These are phyloP conservation scores for Toxicodendron radicans DNA, from an alignment of 345 rosid species.

Conservation along the genomic window DNA sequence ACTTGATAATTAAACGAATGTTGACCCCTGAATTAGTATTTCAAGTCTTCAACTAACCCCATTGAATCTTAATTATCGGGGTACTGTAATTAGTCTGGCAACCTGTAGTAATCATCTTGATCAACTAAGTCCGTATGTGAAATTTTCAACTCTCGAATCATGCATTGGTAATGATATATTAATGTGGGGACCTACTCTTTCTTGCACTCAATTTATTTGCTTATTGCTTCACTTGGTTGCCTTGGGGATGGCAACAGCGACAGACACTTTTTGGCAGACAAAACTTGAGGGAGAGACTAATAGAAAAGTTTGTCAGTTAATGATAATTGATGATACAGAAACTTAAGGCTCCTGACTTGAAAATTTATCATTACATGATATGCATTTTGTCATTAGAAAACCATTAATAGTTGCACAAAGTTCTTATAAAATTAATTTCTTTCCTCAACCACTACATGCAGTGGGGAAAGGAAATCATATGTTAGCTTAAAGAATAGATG, in stretches of 20 bases:
- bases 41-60: background rate
- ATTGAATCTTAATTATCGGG: background rate
- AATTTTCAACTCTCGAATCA: too few relatives aligned
- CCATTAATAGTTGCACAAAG: background rate
- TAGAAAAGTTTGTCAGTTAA: background rate
- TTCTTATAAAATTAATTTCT: background rate
- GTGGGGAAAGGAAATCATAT: constrained; percentile 11
- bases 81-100: too few relatives aligned
- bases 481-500: constrained; percentile 19
- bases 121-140: too few relatives aligned
- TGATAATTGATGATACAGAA: background rate
- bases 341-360: background rate
- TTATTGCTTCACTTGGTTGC: background rate
- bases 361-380: background rate
- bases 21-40: background rate
- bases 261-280: background rate
- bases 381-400: background rate
- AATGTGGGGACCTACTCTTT: background rate
- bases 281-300: background rate
- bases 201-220: background rate
- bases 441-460: constrained; percentile 18
- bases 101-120: too few relatives aligned
- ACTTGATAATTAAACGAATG: background rate
- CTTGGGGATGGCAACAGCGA: constrained; percentile 2
- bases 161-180: background rate